Conservation (phyloP, 176 grass and related monocot genomes). For the Dactylis glomerata region DNA sequence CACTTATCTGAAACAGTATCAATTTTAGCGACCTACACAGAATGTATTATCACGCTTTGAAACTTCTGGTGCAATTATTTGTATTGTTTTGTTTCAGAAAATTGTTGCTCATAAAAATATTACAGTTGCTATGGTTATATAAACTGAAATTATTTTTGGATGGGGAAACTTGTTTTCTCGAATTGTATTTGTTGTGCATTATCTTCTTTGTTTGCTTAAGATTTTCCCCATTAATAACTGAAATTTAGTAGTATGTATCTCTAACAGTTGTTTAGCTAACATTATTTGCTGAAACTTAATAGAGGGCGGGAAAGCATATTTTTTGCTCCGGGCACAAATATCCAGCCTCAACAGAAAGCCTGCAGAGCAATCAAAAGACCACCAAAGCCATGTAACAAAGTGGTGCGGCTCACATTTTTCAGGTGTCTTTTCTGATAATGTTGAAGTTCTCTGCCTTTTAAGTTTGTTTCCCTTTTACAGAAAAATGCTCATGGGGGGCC, state of each 20-base stretch:
- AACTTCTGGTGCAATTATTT: not conserved
- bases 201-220: not conserved
- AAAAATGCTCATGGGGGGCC: constrained; percentile 42
- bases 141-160: not conserved
- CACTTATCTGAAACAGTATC: not conserved
- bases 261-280: not conserved
- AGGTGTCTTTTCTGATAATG: not conserved
- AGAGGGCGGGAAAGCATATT: constrained; percentile 95
- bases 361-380: constrained; percentile 47
- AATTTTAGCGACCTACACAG: not conserved
- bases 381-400: constrained; percentile 41
- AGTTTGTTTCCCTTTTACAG: constrained; percentile 48
- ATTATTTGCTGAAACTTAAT: constrained; percentile 28
- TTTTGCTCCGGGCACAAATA: constrained; percentile 45
- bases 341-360: constrained; percentile 54
- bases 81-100: constrained; percentile 1
- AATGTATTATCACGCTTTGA: not conserved
- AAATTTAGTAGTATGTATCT: constrained; percentile 14
- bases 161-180: not conserved
- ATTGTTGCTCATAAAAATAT: not conserved
- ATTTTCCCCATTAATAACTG: not conserved
- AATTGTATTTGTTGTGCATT: not conserved
- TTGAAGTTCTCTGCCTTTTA: constrained; percentile 17
- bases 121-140: not conserved
- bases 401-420: constrained; percentile 16